phyloP scores from a whole-genome alignment of 805 yeast genomes.

The Hanseniaspora valbyensis region DNA sequence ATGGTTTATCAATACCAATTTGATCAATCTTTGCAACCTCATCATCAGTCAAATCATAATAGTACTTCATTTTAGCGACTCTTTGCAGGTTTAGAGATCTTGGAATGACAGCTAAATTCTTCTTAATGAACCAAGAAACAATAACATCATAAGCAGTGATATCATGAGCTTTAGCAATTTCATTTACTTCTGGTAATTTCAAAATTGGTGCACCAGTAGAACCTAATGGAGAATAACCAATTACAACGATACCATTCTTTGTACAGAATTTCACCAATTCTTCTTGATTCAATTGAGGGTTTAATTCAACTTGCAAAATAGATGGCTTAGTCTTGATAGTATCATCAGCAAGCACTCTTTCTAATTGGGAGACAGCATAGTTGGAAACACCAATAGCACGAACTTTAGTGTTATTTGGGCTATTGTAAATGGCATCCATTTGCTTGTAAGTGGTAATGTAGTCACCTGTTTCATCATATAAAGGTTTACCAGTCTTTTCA shows the following conservation, averaged over 20 bases:
- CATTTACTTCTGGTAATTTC: constrained; percentile 38
- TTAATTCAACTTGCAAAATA: constrained; percentile 55
- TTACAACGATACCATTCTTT: constrained; percentile 40
- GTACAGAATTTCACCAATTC: constrained; percentile 45
- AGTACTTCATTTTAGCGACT: constrained; percentile 34
- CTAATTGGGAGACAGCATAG: constrained; percentile 33
- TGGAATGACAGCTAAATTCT: constrained; percentile 54
- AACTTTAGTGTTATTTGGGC: constrained; percentile 34
- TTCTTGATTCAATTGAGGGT: constrained; percentile 59
- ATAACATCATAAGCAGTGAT: constrained; percentile 47
- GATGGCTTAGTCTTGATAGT: constrained; percentile 38
- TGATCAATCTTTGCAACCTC: constrained; percentile 33
- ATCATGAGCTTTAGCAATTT: constrained; percentile 47
- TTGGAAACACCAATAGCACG: constrained; percentile 53
- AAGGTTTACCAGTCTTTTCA: constrained; percentile 30
- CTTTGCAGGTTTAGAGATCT: constrained; percentile 62
- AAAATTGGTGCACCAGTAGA: constrained; percentile 54
- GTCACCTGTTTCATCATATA: constrained; percentile 32
- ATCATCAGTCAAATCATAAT: constrained; percentile 32
- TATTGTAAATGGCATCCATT: constrained; percentile 31
- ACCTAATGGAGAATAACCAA: constrained; percentile 57
- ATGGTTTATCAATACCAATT: constrained; percentile 27
- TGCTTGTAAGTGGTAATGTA: constrained; percentile 44
- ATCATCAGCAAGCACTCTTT: constrained; percentile 34
- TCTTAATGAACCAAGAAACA: constrained; percentile 51